These are phyloP conservation scores for Entomortierella chlamydospora DNA, from an alignment of 192 early-diverging fungal species.

Conservation along the genomic window DNA sequence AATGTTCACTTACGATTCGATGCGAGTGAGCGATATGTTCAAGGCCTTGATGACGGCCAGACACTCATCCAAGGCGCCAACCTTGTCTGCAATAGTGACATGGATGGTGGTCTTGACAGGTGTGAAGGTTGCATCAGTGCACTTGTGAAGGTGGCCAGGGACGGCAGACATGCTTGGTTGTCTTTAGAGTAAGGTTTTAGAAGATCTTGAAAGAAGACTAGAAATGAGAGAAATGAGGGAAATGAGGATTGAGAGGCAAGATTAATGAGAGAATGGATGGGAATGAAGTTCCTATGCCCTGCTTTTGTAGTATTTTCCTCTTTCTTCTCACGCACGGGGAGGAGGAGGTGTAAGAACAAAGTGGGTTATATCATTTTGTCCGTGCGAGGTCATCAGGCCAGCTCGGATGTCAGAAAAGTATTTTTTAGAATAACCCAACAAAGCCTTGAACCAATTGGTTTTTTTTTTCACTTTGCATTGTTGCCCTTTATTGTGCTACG, in stretches of 20 bases:
- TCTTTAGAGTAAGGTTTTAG: neutral
- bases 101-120: slow-evolving; percentile 66
- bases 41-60: slow-evolving; percentile 76
- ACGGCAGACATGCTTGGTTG: too few species aligned
- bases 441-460: too few species aligned
- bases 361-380: too few species aligned
- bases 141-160: slow-evolving; percentile 34
- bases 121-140: slow-evolving; percentile 22
- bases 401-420: too few species aligned
- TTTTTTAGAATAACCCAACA: too few species aligned
- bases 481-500: too few species aligned
- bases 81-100: slow-evolving; percentile 84
- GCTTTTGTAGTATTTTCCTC: slow-evolving; percentile 2
- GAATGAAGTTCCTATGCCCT: too few species aligned
- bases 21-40: slow-evolving; percentile 87
- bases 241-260: neutral
- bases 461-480: too few species aligned
- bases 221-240: neutral
- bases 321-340: slow-evolving; percentile 5
- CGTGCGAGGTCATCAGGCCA: too few species aligned
- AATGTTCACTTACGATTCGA: slow-evolving; percentile 76
- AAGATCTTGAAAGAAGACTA: neutral
- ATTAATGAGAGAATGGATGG: neutral
- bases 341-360: too few species aligned
- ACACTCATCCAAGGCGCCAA: slow-evolving; percentile 88